phyloP scores from a whole-genome alignment of 1,284 basidiomycete genomes.

The Agaricales sp. region DNA sequence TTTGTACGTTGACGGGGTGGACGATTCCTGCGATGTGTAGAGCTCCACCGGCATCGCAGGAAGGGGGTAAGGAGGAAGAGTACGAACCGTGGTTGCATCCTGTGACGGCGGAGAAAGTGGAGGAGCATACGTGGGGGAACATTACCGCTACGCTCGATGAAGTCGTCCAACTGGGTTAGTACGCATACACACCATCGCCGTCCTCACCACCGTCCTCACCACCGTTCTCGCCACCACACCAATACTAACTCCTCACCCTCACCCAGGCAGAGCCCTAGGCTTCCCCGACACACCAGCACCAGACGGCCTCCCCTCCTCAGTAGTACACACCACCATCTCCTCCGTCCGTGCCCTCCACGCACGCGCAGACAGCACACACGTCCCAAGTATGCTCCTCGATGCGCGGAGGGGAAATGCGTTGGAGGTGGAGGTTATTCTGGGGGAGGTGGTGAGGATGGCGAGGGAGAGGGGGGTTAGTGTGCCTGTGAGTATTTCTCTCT shows the following conservation, averaged over 20 bases:
- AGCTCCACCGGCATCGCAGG: neutral
- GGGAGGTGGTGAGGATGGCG: slow-evolving; percentile 47
- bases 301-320: slow-evolving; percentile 34
- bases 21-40: slow-evolving; percentile 6
- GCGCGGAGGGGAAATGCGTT: slow-evolving; percentile 41
- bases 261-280: slow-evolving; percentile 35
- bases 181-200: too few species aligned
- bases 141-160: neutral
- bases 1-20: slow-evolving; percentile 38
- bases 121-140: neutral
- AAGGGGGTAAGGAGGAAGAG: neutral
- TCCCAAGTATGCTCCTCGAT: slow-evolving; percentile 56
- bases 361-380: slow-evolving; percentile 32
- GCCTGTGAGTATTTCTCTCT: slow-evolving; percentile 32
- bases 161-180: too few species aligned
- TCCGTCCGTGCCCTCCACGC: slow-evolving; percentile 27
- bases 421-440: slow-evolving; percentile 57
- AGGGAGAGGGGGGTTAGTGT: slow-evolving; percentile 31
- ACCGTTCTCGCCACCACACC: neutral
- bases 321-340: slow-evolving; percentile 29
- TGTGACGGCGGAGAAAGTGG: neutral
- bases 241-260: neutral
- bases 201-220: neutral
- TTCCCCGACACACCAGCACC: slow-evolving; percentile 35
- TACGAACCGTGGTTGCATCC: neutral